Conservation (phyloP, 352 stramenopile genomes). For the Phytophthora constricta region DNA sequence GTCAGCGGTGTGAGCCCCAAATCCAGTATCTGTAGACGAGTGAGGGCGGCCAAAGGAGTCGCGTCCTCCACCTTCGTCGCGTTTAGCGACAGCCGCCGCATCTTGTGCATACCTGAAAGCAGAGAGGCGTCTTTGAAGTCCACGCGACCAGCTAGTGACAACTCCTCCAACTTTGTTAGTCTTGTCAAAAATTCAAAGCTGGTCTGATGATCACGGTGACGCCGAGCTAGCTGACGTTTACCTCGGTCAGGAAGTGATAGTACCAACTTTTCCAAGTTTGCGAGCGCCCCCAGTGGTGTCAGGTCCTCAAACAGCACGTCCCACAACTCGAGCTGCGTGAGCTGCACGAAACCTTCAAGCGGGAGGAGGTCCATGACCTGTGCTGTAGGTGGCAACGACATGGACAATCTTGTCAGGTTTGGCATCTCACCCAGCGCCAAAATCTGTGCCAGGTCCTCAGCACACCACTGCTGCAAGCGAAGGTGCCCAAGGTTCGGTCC, state of each 20-base stretch:
- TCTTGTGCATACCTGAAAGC: conserved; percentile 43
- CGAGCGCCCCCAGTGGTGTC: conserved; percentile 43
- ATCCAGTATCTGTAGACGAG: conserved; percentile 50
- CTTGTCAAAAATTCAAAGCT: conserved; percentile 54
- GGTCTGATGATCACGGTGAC: conserved; percentile 44
- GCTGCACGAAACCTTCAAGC: conserved; percentile 45
- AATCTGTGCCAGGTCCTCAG: conserved; percentile 48
- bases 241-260: conserved; percentile 49
- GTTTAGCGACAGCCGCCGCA: conserved; percentile 56
- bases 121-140: conserved; percentile 62
- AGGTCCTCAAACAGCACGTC: conserved; percentile 63
- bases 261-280: conserved; percentile 58
- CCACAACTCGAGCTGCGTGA: conserved; percentile 56
- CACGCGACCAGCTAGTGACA: conserved; percentile 59
- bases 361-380: conserved; percentile 50
- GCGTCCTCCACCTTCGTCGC: conserved; percentile 59
- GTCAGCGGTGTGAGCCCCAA: conserved; percentile 60
- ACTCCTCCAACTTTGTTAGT: conserved; percentile 48
- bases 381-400: conserved; percentile 44
- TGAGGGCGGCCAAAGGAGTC: conserved; percentile 35
- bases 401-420: conserved; percentile 37
- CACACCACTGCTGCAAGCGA: conserved; percentile 49
- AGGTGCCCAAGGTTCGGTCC: conserved; percentile 42
- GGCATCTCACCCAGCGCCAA: conserved; percentile 34
- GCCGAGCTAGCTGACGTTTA: conserved; percentile 51